Percentiles rank a stretch among this genome's conserved stretches.
phyloP scores from a whole-genome alignment of 768 basidiomycete species.

The Rhizopogon vesiculosus region DNA sequence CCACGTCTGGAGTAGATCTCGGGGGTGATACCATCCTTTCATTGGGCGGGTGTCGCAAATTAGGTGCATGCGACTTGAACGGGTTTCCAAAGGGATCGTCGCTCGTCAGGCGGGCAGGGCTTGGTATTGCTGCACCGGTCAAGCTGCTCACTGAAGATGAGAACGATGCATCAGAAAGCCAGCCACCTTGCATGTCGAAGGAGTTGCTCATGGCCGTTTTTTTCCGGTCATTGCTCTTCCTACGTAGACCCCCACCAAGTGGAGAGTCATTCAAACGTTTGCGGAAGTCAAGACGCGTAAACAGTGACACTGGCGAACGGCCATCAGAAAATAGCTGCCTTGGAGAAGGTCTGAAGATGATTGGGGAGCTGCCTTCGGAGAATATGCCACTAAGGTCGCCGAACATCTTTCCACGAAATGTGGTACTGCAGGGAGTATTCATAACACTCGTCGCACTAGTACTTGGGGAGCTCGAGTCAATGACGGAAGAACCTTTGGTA shows the following conservation, averaged over 20 bases:
- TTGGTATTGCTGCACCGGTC: constrained; percentile 6
- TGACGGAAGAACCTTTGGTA: constrained; percentile 25
- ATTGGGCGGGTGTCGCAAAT: not conserved
- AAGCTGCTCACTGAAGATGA: constrained; percentile 19
- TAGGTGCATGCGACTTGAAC: constrained; percentile 30
- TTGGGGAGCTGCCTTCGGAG: constrained; percentile 24
- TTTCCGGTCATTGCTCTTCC: constrained; percentile 25
- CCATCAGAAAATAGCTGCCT: constrained; percentile 34
- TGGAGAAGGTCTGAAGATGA: constrained; percentile 39
- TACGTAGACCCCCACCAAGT: constrained; percentile 27
- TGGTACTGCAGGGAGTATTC: constrained; percentile 23
- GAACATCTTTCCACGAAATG: constrained; percentile 21
- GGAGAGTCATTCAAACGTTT: constrained; percentile 44
- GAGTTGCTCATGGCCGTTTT: constrained; percentile 23
- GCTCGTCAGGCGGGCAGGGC: constrained; percentile 23
- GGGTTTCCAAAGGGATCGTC: constrained; percentile 45
- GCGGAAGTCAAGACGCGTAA: constrained; percentile 27
- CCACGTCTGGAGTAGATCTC: constrained; percentile 26
- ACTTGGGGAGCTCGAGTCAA: constrained; percentile 26
- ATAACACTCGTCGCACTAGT: constrained; percentile 23
- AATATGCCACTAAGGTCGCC: constrained; percentile 16
- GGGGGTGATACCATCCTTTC: constrained; percentile 11
- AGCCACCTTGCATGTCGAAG: constrained; percentile 19
- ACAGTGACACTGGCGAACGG: constrained; percentile 27
- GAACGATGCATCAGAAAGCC: constrained; percentile 26